phyloP scores from a whole-genome alignment of 495 filamentous ascomycete genomes.

The Recurvomyces mirabilis region DNA sequence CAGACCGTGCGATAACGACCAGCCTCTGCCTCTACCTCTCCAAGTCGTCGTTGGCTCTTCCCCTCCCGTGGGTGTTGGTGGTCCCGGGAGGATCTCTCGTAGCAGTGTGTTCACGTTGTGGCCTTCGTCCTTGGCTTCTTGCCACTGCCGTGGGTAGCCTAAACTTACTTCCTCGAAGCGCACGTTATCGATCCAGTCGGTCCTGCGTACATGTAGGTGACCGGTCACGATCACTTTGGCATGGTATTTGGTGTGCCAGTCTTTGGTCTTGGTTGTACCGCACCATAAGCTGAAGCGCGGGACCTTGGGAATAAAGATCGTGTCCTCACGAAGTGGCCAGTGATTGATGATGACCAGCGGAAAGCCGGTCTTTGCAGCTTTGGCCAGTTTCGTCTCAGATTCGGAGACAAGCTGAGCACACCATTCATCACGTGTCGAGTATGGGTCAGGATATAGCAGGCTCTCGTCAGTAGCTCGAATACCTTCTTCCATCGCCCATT shows the following conservation, averaged over 20 bases:
- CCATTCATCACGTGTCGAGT: slow-evolving; percentile 28
- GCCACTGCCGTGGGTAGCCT: slow-evolving; percentile 33
- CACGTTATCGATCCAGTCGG: slow-evolving; percentile 31
- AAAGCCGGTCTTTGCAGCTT: slow-evolving; percentile 23
- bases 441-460: slow-evolving; percentile 29
- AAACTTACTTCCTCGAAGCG: slow-evolving; percentile 31
- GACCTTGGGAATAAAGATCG: slow-evolving; percentile 28
- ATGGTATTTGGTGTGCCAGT: slow-evolving; percentile 31
- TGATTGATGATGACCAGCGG: slow-evolving; percentile 29
- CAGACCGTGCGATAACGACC: slow-evolving; percentile 11
- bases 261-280: slow-evolving; percentile 31
- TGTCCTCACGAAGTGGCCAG: slow-evolving; percentile 33
- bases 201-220: slow-evolving; percentile 31
- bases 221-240: slow-evolving; percentile 33
- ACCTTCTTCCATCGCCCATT: slow-evolving; percentile 32
- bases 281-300: slow-evolving; percentile 32
- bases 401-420: slow-evolving; percentile 25
- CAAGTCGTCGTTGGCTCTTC: slow-evolving; percentile 21
- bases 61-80: slow-evolving; percentile 8
- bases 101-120: slow-evolving; percentile 30
- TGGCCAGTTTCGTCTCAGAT: slow-evolving; percentile 25
- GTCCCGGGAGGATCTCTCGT: slow-evolving; percentile 30
- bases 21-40: slow-evolving; percentile 10
- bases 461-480: slow-evolving; percentile 31
- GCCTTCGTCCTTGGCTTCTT: slow-evolving; percentile 28